Evolutionary conservation across 352 stramenopile species (phyloP).

Genomic region (Phytophthora quininea): DNA sequence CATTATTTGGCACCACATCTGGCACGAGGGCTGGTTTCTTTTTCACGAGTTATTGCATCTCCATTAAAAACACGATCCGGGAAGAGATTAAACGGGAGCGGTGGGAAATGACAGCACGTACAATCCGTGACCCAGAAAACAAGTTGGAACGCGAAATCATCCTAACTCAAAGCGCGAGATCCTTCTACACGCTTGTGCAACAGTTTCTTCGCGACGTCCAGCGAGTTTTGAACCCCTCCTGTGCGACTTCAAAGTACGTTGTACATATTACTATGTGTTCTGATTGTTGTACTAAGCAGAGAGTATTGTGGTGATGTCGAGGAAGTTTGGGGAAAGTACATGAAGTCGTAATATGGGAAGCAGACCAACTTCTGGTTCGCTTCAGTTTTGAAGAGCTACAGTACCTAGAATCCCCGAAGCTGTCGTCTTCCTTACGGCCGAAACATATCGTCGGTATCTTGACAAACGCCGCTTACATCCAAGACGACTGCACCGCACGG

Average conservation of each 20-base stretch:
- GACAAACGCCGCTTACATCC: conserved; percentile 74
- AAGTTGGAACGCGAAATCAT: conserved; percentile 76
- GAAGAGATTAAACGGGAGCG: conserved; percentile 86
- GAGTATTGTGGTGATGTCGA: no score
- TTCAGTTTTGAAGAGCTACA: conserved; percentile 65
- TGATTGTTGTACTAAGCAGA: no score
- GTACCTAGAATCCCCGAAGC: conserved; percentile 70
- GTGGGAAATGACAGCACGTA: conserved; percentile 77
- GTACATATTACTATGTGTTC: no score
- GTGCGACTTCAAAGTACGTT: conserved; percentile 69
- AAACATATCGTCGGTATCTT: conserved; percentile 76
- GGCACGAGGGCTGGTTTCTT: conserved; percentile 57
- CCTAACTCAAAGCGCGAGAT: conserved; percentile 79
- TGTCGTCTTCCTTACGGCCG: conserved; percentile 58
- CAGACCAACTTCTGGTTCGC: conserved; percentile 65
- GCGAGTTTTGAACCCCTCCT: conserved; percentile 81
- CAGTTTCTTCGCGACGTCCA: conserved; percentile 82
- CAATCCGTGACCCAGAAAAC: conserved; percentile 74
- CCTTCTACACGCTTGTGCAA: conserved; percentile 82
- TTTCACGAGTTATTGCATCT: conserved; percentile 70
- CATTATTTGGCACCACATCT: conserved; percentile 76
- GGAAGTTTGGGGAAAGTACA: conserved; percentile 64
- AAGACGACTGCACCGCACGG: conserved; percentile 64
- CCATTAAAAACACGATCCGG: conserved; percentile 68
- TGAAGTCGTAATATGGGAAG: conserved; percentile 57